These are phyloP conservation scores for Asterophora parasitica DNA, from an alignment of 768 basidiomycete species.

Conservation along the genomic window DNA sequence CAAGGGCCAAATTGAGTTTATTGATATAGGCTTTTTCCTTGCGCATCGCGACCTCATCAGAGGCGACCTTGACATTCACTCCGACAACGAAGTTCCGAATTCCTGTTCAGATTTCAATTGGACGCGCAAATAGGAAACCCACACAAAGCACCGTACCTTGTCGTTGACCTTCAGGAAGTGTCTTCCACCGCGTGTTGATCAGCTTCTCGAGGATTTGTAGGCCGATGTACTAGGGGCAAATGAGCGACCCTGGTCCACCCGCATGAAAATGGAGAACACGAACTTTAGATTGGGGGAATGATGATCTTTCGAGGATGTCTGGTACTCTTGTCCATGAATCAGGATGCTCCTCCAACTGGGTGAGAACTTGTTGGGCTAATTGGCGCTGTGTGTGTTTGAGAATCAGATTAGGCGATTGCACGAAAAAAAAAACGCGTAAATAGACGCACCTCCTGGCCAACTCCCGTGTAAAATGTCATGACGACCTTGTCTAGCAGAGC, in stretches of 20 bases:
- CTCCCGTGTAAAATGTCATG: constrained; percentile 83
- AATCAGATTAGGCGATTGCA: constrained; percentile 22
- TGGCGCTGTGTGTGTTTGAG: constrained; percentile 63
- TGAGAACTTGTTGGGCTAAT: constrained; percentile 88
- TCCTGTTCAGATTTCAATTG: constrained; percentile 38
- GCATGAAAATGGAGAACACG: constrained; percentile 6
- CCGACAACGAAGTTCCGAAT: constrained; percentile 97
- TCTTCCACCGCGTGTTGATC: constrained; percentile 93
- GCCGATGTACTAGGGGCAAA: constrained; percentile 74
- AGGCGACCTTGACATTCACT: constrained; percentile 87
- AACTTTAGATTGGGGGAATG: constrained; percentile 85
- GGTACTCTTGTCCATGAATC: constrained; percentile 98
- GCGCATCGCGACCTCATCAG: constrained; percentile 82
- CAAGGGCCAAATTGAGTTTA: constrained; percentile 94
- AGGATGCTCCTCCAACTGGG: constrained; percentile 93
- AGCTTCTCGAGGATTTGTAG: constrained; percentile 96
- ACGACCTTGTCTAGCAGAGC: constrained; percentile 90
- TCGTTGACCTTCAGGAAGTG: constrained; percentile 88
- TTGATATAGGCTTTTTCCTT: constrained; percentile 94
- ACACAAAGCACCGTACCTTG: constrained; percentile 49
- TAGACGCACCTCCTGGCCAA: constrained; percentile 58
- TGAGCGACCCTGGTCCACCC: constrained; percentile 1
- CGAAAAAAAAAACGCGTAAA: constrained; percentile 9
- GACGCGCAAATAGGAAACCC: background rate
- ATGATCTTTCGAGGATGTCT: constrained; percentile 80